Evolutionary conservation across 2,329 filamentous ascomycete genomes (phyloP), one percentile per base, ranked within the genome.

Genomic region (Xylogone sp.): DNA sequence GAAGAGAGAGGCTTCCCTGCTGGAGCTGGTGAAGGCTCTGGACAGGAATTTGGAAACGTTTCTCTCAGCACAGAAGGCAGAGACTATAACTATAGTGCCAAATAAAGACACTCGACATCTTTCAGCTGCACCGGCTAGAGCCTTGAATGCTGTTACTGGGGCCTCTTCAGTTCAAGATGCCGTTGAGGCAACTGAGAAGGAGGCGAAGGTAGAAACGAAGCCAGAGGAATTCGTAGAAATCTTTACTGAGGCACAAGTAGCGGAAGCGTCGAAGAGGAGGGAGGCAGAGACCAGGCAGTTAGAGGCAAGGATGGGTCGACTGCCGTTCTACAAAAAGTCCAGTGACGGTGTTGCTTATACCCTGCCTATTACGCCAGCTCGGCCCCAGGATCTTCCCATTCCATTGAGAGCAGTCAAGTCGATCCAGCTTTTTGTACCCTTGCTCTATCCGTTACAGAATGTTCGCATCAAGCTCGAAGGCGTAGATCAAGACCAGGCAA

Each of bases 31-130:
- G 56, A 87, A 89, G 61, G 78, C 78, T 18, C 73, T 94, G 22
- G 89, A 94, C 64, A 86, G 79, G 67, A 80, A 86, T 51, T 72
- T 94, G 16, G 88, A 93, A 69, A 69, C 69, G 4, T 81, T 91
- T 49, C 68, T 93, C 53, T 84, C 84, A 0, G 81, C 84, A 53
- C 77, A 86, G 61, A 88, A 88, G 67, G 82, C 78, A 2, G 86
- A 88, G 52, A 90, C 85, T 10, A 75, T 92, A 45, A 91, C 86
- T 62, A 74, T 87, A 24, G 58, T 65, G 34, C 46, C 58, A 16
- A 66, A 65, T 48, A 65, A 65, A 45, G 65, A 67, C 53, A 66
- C 58, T 43, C 57, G 64, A 44, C 65, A 67, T 58, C 55, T 67
- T n/a, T 57, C 57, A 45, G 49, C 42, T 18, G n/a, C 52, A 43